Base-by-base conservation (phyloP, 23 red algal genomes). In the Gracilaria gracilis region DNA sequence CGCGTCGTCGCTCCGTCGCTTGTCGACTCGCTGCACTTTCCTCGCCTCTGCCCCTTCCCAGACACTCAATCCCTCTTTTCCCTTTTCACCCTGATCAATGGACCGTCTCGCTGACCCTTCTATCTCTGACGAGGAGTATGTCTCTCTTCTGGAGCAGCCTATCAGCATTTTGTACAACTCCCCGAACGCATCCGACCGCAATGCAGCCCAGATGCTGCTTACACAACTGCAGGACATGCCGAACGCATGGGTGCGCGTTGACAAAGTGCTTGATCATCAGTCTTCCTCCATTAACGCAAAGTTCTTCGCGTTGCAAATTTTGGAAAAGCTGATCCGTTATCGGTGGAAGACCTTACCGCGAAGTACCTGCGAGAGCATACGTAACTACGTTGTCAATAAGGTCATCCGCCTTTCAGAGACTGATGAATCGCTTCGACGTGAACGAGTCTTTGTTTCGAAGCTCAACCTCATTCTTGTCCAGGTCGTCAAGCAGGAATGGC, bases 401-500 rank as follows among this genome's bases (percentile, higher is more conserved):
- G 93, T 96, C 24, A 96, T 99, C 42, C 67, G 69, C 39, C 46
- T 99, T 82, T 91, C 89, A 31, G 85, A 88, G 35, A 91, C 90
- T 19, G 93, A 95, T 21, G 97, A 87, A 79, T 73, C 48, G 37
- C 74, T 99, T 20, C 61, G 33, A n/a, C 64, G 89, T 25, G 89
- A 99, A 62, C 74, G 90, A 21, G 92, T 95, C 24, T 99, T 94
- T 81, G 61, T 99, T 29, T 89, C 83, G 48, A 99, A 99, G 90
- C 93, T 99, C 67, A 96, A 99, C 38, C 94, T 96, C 69, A 94
- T 94, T 50, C 91, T 99, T 29, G 93, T 99, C n/a, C 93, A 91
- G 23, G 69, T 99, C 24, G 97, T 99, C 25, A 95, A 95, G 77
- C 97, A 99, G 65, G 97, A 99, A 49, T 99, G 97, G 97, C 97